These are phyloP conservation scores for Saccharomyces pastorianus DNA, from an alignment of 1,139 yeast species.

Conservation along the genomic window DNA sequence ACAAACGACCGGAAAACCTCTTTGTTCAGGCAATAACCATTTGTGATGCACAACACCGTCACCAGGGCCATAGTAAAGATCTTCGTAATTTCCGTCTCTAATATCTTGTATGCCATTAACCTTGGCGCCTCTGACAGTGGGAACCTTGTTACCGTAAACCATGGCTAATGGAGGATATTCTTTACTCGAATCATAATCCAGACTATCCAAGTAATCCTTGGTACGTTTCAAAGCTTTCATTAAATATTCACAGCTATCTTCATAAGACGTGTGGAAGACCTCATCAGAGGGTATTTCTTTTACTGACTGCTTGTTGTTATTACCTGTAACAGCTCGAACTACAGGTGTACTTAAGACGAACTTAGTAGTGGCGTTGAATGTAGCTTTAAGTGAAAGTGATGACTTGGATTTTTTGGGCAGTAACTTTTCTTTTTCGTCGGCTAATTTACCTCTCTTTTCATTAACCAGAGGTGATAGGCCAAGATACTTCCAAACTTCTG, in stretches of 20 bases:
- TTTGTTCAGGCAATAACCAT: conserved; percentile 69
- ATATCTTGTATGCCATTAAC: conserved; percentile 53
- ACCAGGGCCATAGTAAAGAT: conserved; percentile 80
- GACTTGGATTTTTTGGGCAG: neutral
- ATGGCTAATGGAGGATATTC: conserved; percentile 76
- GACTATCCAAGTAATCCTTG: conserved; percentile 48
- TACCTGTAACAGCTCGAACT: neutral
- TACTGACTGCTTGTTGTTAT: conserved; percentile 7
- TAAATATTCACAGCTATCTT: conserved; percentile 60
- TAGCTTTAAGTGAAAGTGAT: conserved; percentile 1
- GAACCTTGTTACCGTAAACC: conserved; percentile 72
- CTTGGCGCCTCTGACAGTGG: conserved; percentile 73
- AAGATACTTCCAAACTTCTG: conserved; percentile 70
- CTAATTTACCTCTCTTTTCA: conserved; percentile 30
- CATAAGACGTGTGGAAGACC: conserved; percentile 36
- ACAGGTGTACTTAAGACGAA: conserved; percentile 6
- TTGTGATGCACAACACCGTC: conserved; percentile 86
- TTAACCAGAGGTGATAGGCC: conserved; percentile 70
- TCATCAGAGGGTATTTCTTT: conserved; percentile 11
- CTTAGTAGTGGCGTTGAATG: conserved; percentile 7
- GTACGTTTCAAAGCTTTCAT: conserved; percentile 53
- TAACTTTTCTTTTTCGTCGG: conserved; percentile 7
- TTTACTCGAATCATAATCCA: conserved; percentile 44
- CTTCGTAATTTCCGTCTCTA: conserved; percentile 60
- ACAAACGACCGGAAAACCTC: conserved; percentile 64